These are phyloP conservation scores for Tricharina praecox DNA, from an alignment of 495 filamentous ascomycete genomes.

Conservation along the genomic window DNA sequence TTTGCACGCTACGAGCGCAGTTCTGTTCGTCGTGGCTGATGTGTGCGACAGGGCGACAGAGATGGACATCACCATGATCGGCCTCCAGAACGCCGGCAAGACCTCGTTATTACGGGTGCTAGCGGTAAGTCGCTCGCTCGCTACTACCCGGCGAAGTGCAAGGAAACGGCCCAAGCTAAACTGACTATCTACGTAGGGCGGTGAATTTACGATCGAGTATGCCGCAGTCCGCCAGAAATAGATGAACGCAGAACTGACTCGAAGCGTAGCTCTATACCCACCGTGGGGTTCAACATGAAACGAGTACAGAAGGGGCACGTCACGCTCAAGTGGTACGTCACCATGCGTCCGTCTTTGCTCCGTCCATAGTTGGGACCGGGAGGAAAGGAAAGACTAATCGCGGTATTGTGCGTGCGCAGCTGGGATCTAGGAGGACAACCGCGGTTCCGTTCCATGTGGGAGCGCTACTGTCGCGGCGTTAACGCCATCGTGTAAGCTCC, in stretches of 20 bases:
- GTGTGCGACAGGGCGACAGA: constrained; percentile 61
- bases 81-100: constrained; percentile 94
- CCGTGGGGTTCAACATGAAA: constrained; percentile 98
- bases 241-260: background rate
- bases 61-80: constrained; percentile 99
- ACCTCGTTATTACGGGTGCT: constrained; percentile 86
- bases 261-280: constrained; percentile 73
- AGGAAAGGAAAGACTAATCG: constrained; percentile 16
- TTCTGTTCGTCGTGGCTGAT: background rate
- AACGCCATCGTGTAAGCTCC: constrained; percentile 76
- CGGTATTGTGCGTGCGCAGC: constrained; percentile 33
- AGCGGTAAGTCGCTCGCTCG: constrained; percentile 51
- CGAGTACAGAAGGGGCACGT: constrained; percentile 95
- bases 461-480: constrained; percentile 91
- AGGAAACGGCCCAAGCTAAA: too few species aligned
- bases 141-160: too few species aligned
- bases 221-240: constrained; percentile 21
- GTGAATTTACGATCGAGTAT: constrained; percentile 98
- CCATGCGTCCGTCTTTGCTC: background rate
- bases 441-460: constrained; percentile 97
- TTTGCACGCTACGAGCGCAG: background rate
- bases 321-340: constrained; percentile 74
- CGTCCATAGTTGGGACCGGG: too few species aligned
- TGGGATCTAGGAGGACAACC: constrained; percentile 98
- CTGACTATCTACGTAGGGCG: too few species aligned